A percentile compares a stretch with the other conserved stretches of the same genome.
These are phyloP conservation scores for Cicer cuneatum DNA, from an alignment of 306 rosid species.

Conservation along the genomic window DNA sequence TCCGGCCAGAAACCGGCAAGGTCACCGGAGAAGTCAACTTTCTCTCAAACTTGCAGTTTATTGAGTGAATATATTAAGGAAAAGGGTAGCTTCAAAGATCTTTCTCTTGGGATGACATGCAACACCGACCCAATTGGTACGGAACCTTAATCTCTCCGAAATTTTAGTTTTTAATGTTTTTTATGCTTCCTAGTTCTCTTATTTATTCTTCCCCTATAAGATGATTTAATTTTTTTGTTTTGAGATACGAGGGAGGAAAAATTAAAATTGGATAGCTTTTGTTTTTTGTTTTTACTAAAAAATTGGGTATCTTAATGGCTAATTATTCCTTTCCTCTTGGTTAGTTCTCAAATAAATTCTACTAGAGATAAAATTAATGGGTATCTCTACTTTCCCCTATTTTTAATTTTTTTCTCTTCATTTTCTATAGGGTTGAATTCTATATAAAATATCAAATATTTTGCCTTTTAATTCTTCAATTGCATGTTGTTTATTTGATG, in stretches of 20 bases:
- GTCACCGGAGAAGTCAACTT: constrained; percentile 61
- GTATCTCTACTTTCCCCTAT: no score
- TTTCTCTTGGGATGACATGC: constrained; percentile 69
- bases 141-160: constrained; percentile 24
- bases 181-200: neutral
- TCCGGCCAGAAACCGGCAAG: constrained; percentile 56
- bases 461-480: neutral
- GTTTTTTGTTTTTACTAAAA: neutral
- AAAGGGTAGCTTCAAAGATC: constrained; percentile 68
- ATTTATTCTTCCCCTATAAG: neutral
- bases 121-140: constrained; percentile 54
- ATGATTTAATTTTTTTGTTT: neutral
- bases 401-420: neutral
- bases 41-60: constrained; percentile 68
- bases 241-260: neutral
- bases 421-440: neutral
- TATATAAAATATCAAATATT: neutral
- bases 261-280: neutral
- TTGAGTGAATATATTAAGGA: constrained; percentile 67
- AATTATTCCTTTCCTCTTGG: constrained; percentile 32
- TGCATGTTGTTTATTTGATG: neutral
- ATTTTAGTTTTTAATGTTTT: neutral
- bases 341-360: constrained; percentile 11
- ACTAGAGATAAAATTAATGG: constrained; percentile 2
- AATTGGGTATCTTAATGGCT: neutral